A percentile compares a stretch with the other conserved stretches of the same genome.
Conservation (phyloP, 2,329 filamentous ascomycete genomes). For the Xylariaceae sp. region DNA sequence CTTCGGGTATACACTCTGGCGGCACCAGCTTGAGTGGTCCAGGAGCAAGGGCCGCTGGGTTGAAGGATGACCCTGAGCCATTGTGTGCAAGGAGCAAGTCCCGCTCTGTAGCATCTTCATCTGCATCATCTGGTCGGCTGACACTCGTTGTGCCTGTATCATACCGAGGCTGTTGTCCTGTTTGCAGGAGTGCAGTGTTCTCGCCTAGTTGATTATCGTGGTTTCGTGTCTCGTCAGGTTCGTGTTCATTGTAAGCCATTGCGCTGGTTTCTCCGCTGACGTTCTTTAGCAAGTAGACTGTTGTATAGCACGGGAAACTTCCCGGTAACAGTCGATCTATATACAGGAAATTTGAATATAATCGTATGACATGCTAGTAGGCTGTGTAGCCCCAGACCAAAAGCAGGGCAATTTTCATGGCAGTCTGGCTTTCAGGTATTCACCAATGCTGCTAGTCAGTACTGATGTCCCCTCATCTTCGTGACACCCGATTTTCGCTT, state of each 20-base stretch:
- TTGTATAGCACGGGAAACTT: background rate
- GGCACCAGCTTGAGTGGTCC: slow-evolving; percentile 3
- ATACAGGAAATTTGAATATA: no score
- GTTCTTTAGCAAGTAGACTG: background rate
- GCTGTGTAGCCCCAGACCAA: background rate
- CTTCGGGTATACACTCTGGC: background rate
- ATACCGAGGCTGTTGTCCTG: background rate
- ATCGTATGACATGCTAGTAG: no score
- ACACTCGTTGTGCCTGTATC: background rate
- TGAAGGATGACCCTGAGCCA: background rate
- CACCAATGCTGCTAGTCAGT: background rate
- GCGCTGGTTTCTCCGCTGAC: background rate
- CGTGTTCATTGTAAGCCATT: background rate
- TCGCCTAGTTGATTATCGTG: slow-evolving; percentile 11
- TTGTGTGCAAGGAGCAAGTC: background rate
- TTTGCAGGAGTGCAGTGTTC: slow-evolving; percentile 13
- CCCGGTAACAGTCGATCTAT: no score
- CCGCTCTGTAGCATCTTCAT: slow-evolving; percentile 2
- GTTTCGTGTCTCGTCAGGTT: background rate
- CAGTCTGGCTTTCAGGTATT: background rate
- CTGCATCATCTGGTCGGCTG: background rate
- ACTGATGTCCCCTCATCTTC: background rate
- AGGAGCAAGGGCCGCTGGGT: background rate
- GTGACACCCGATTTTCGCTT: background rate
- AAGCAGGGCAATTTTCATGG: background rate